phyloP scores from a whole-genome alignment of 2,329 filamentous ascomycete genomes.

The Aphanocladium album region DNA sequence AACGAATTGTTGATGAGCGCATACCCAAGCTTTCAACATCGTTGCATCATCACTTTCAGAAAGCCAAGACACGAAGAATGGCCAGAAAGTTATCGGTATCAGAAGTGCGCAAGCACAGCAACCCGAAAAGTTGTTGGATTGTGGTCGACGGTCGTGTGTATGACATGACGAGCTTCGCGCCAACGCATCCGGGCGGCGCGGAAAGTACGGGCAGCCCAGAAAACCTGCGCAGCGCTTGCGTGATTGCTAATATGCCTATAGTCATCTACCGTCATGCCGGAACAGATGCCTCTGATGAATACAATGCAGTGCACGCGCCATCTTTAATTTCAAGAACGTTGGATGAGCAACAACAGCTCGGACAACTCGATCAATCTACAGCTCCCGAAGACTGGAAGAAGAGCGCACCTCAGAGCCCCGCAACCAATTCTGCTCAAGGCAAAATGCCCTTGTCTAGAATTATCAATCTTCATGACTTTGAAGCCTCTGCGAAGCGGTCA shows the following conservation, averaged over 20 bases:
- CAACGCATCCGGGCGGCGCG: conserved; percentile 20
- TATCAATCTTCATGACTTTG: conserved; percentile 24
- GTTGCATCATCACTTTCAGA: not conserved
- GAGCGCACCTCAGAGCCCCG: not conserved
- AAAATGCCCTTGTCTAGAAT: conserved; percentile 17
- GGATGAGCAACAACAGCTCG: conserved; percentile 14
- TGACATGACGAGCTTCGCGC: conserved; percentile 37
- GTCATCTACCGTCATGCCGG: conserved; percentile 24
- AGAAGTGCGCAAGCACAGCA: conserved; percentile 43
- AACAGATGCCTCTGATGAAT: conserved; percentile 21
- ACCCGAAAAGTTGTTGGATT: conserved; percentile 54
- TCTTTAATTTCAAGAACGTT: conserved; percentile 20
- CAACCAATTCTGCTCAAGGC: not conserved
- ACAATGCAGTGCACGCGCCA: conserved; percentile 20
- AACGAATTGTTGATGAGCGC: not conserved
- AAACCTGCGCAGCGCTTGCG: no score
- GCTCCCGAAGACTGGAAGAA: conserved; percentile 6
- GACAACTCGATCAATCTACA: conserved; percentile 14
- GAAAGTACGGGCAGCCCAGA: conserved; percentile 11
- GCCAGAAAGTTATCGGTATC: conserved; percentile 29
- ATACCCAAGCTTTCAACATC: not conserved
- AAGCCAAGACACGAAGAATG: conserved; percentile 7
- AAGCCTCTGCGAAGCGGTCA: conserved; percentile 14
- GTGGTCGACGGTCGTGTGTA: conserved; percentile 63
- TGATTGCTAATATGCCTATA: not conserved